These are phyloP conservation scores for Odontarrhena argentea DNA, from an alignment of 345 rosid genomes.

Conservation along the genomic window DNA sequence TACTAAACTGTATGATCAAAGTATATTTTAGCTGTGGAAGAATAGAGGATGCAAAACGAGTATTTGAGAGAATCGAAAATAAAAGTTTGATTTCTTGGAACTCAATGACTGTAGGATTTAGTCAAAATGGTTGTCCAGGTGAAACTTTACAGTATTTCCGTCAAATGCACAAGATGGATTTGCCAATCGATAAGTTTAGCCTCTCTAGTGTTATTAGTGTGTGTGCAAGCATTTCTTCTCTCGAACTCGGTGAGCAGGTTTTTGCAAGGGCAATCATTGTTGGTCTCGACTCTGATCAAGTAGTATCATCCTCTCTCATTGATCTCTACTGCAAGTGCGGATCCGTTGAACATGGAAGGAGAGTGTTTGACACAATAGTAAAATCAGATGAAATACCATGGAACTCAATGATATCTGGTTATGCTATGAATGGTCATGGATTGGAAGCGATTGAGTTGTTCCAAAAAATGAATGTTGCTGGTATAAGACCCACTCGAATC, in stretches of 20 bases:
- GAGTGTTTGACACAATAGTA: conserved; percentile 56
- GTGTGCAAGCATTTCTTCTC: conserved; percentile 64
- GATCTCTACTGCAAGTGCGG: conserved; percentile 78
- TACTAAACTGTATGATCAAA: conserved; percentile 81
- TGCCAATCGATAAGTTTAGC: conserved; percentile 67
- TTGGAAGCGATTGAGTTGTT: conserved; percentile 62
- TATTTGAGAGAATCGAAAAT: conserved; percentile 54
- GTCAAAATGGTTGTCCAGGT: conserved; percentile 69
- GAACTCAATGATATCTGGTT: conserved; percentile 88
- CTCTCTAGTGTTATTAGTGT: conserved; percentile 70
- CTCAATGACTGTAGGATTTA: conserved; percentile 73
- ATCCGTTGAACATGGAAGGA: conserved; percentile 53
- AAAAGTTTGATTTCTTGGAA: conserved; percentile 90
- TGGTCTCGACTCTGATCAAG: conserved; percentile 71
- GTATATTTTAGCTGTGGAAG: conserved; percentile 70
- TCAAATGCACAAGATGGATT: conserved; percentile 59
- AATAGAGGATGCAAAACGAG: conserved; percentile 65
- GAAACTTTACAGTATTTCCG: conserved; percentile 68
- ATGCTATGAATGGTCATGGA: conserved; percentile 82
- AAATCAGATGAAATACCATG: conserved; percentile 70
- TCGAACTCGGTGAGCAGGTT: conserved; percentile 78
- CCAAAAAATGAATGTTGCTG: conserved; percentile 62
- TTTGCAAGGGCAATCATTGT: conserved; percentile 57
- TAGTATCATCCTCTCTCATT: conserved; percentile 71
- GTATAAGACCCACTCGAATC: conserved; percentile 52